phyloP scores from a whole-genome alignment of 768 basidiomycete species.

The Suillus lakei region DNA sequence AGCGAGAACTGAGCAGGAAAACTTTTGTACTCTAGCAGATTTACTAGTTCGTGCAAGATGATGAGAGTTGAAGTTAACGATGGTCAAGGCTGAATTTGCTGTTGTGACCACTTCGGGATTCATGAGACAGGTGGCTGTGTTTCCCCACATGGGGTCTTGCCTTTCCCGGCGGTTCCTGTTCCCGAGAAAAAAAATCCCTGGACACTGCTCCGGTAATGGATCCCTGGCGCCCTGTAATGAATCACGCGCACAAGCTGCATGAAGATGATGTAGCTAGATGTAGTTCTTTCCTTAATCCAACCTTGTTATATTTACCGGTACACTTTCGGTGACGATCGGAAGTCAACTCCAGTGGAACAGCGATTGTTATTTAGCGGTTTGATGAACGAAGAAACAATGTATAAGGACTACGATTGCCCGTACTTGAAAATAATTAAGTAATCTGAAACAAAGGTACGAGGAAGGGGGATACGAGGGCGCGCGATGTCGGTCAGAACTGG shows the following conservation, averaged over 20 bases:
- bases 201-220: background rate
- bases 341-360: background rate
- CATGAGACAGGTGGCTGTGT: constrained; percentile 34
- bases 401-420: background rate
- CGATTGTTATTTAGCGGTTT: no score
- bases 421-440: background rate
- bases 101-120: constrained; percentile 18
- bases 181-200: background rate
- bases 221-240: background rate
- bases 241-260: background rate
- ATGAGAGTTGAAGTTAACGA: constrained; percentile 11
- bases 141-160: constrained; percentile 26
- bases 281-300: background rate
- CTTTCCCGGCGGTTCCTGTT: constrained; percentile 21
- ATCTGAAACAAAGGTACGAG: constrained; percentile 3
- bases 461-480: background rate
- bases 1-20: background rate
- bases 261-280: background rate
- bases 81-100: constrained; percentile 20
- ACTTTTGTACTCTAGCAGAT: background rate
- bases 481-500: background rate
- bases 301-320: background rate
- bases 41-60: background rate
- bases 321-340: background rate
- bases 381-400: background rate